These are phyloP conservation scores for Wickerhamiella pararugosa DNA, from an alignment of 1,139 yeast genomes.

Conservation along the genomic window DNA sequence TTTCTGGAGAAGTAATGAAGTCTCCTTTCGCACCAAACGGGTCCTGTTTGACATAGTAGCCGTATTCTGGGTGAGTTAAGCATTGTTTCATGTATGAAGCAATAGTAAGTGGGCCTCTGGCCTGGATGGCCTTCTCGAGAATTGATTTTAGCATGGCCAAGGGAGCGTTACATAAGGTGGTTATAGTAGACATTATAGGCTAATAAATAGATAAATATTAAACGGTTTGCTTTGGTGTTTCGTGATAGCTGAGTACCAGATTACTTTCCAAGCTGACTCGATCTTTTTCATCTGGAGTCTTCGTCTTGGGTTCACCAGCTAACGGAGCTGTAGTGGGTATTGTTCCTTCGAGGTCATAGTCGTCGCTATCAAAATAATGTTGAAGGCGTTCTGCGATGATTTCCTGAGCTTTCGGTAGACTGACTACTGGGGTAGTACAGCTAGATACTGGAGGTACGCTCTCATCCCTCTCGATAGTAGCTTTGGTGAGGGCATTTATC, in stretches of 20 bases:
- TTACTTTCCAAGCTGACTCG: too few species aligned
- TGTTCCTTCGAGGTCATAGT: slow-evolving; percentile 16
- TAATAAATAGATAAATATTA: too few species aligned
- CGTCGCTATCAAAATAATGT: slow-evolving; percentile 18
- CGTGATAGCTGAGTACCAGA: too few species aligned
- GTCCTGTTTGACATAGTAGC: slow-evolving; percentile 66
- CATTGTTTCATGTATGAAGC: slow-evolving; percentile 75
- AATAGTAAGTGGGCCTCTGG: slow-evolving; percentile 64
- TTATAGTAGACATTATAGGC: too few species aligned
- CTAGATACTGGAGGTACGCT: slow-evolving; percentile 87
- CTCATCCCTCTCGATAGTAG: slow-evolving; percentile 92
- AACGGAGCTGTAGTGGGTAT: too few species aligned
- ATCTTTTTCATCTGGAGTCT: too few species aligned
- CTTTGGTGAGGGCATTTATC: slow-evolving; percentile 91
- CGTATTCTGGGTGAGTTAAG: slow-evolving; percentile 60
- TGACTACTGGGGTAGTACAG: slow-evolving; percentile 86
- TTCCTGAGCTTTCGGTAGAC: slow-evolving; percentile 75
- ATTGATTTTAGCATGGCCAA: slow-evolving; percentile 6
- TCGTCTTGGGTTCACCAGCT: too few species aligned
- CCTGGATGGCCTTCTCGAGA: slow-evolving; percentile 31
- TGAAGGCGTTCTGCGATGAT: slow-evolving; percentile 53
- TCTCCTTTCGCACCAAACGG: slow-evolving; percentile 63
- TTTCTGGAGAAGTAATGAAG: slow-evolving; percentile 76
- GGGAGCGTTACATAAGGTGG: too few species aligned
- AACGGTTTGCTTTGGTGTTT: too few species aligned